Base-by-base conservation (phyloP, 169 alveolate species). In the Plasmodium fragile region DNA sequence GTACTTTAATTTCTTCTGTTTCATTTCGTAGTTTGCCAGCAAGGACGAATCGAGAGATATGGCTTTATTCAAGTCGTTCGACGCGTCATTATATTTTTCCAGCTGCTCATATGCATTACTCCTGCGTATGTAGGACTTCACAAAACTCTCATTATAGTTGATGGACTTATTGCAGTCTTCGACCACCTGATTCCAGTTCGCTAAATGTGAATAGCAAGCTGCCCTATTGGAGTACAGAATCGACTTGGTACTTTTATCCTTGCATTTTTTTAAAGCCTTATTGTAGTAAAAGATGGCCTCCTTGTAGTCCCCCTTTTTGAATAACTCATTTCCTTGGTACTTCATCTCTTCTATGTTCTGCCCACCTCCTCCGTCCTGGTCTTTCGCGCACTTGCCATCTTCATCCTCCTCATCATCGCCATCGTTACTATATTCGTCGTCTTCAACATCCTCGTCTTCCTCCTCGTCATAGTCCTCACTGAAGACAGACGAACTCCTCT, bases 21-120 rank as follows among this genome's bases (percentile, higher is more conserved):
- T 94, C 95, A 92, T 45, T 59, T 87, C 78, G 71, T 81, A 73
- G n/a, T 39, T 92, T 4, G 85, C 95, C 96, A 90, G 92, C 18
- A 96, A 92, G 32, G 97, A 82, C 6, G 97, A 95, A 82, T 97
- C 99, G 10, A 97, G 78, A 52, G 97, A 95, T 75, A 97, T 81
- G 34, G 98, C 98, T 83, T 96, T 97, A 90, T 97, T 95, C 52
- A 97, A 91, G 92, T 97, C 99, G 72, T 96, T 93, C 73, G 94
- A 94, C 22, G 99, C 98, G 72, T 97, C 98, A 82, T 97, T 98
- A 95, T 97, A 96, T 96, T 95, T 96, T 65, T 96, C 96, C 82
- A 93, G 90, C 85, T 96, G 97, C 82, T 97, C 98, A 75, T 96
- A 93, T 22, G 97, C 98, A 43, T 95, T 93, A 93, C 97, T 95